These are phyloP conservation scores for Trametes gibbosa DNA, from an alignment of 768 basidiomycete genomes.

Conservation along the genomic window DNA sequence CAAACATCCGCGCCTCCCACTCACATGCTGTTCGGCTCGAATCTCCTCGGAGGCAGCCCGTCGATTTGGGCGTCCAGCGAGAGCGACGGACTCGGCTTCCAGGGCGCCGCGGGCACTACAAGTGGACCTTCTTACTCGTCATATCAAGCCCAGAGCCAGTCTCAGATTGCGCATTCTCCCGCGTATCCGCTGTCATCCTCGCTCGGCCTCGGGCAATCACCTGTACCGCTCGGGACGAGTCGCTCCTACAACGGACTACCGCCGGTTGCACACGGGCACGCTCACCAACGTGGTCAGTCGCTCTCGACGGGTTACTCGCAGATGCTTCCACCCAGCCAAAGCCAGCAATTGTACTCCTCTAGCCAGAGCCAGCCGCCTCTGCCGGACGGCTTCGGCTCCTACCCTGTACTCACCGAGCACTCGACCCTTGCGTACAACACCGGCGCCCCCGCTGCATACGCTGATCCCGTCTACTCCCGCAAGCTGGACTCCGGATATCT, in stretches of 20 bases:
- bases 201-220: neutral
- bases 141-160: neutral
- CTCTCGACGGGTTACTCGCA: constrained; percentile 7
- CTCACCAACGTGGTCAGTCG: constrained; percentile 13
- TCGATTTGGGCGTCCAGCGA: constrained; percentile 72
- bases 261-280: neutral
- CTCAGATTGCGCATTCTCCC: neutral
- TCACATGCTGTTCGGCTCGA: constrained; percentile 52
- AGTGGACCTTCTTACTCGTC: constrained; percentile 7
- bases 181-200: constrained; percentile 1
- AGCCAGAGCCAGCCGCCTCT: constrained; percentile 12
- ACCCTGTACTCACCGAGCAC: constrained; percentile 10
- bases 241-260: neutral
- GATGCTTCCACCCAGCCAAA: neutral
- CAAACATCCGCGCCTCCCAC: constrained; percentile 37
- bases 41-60: constrained; percentile 21
- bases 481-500: constrained; percentile 5
- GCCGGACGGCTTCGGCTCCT: constrained; percentile 13
- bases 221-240: neutral
- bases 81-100: constrained; percentile 30
- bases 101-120: neutral
- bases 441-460: constrained; percentile 18
- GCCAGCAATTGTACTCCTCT: neutral
- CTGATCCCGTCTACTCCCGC: constrained; percentile 18
- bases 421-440: constrained; percentile 11